Percentiles rank a stretch among this genome's conserved stretches.
These are phyloP conservation scores for Monilinia fructicola DNA, from an alignment of 2,329 filamentous ascomycete genomes.

Conservation along the genomic window DNA sequence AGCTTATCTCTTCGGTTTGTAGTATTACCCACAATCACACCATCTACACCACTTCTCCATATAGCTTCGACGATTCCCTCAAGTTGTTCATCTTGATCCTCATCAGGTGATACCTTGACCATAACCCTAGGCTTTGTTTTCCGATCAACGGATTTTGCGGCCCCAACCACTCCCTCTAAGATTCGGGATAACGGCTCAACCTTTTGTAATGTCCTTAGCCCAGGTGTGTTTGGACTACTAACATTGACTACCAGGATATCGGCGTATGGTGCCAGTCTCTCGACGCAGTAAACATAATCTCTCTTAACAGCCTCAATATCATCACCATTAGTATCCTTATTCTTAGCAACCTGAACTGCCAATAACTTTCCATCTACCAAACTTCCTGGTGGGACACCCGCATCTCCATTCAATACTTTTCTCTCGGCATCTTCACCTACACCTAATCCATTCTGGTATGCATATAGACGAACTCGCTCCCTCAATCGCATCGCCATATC, in stretches of 20 bases:
- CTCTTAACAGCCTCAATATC: slow-evolving; percentile 80
- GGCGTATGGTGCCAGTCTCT: slow-evolving; percentile 79
- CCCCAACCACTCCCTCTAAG: slow-evolving; percentile 76
- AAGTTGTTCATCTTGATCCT: slow-evolving; percentile 82
- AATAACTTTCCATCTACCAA: slow-evolving; percentile 74
- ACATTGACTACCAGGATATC: slow-evolving; percentile 98
- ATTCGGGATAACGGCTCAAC: slow-evolving; percentile 79
- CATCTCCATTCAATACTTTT: slow-evolving; percentile 73
- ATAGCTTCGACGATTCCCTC: slow-evolving; percentile 86
- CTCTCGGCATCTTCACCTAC: slow-evolving; percentile 62
- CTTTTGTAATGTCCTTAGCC: slow-evolving; percentile 82
- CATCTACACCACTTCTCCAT: slow-evolving; percentile 81
- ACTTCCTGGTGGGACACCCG: slow-evolving; percentile 78
- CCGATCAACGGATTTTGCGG: slow-evolving; percentile 67
- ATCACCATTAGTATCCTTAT: slow-evolving; percentile 83
- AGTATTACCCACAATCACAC: slow-evolving; percentile 95
- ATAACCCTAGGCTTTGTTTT: slow-evolving; percentile 79
- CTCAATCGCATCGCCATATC: slow-evolving; percentile 77
- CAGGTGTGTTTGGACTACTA: slow-evolving; percentile 93
- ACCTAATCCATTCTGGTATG: slow-evolving; percentile 67
- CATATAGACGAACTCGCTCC: slow-evolving; percentile 75
- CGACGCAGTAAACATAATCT: slow-evolving; percentile 87
- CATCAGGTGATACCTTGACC: slow-evolving; percentile 97
- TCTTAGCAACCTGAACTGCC: slow-evolving; percentile 94
- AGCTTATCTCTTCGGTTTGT: slow-evolving; percentile 78